These are phyloP conservation scores for Oenanthe javanica DNA, from an alignment of 140 eudicot genomes.

Conservation along the genomic window DNA sequence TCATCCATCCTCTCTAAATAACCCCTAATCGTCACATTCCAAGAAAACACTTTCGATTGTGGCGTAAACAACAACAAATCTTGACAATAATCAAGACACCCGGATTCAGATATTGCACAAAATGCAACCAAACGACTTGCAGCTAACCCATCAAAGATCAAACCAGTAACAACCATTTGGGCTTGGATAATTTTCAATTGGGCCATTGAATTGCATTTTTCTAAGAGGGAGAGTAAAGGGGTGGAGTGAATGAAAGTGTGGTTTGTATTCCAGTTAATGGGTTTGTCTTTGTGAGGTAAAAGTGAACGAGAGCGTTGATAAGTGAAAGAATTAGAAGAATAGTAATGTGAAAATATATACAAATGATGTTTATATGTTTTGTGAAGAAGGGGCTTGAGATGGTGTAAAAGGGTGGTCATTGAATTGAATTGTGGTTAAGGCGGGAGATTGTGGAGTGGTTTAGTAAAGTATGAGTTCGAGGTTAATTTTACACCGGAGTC, in stretches of 20 bases:
- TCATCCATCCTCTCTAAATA: constrained; percentile 13
- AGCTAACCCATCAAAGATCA: constrained; percentile 44
- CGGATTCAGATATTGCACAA: constrained; percentile 44
- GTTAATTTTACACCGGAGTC: too few relatives aligned
- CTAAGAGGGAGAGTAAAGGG: constrained; percentile 47
- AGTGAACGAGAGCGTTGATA: constrained; percentile 35
- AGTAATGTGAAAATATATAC: background rate
- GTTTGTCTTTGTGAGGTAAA: constrained; percentile 31
- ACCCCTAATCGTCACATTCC: constrained; percentile 49
- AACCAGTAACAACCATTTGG: constrained; percentile 51
- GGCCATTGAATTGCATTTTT: constrained; percentile 56
- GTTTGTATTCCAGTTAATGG: constrained; percentile 57
- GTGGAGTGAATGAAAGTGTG: constrained; percentile 50
- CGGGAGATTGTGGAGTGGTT: background rate
- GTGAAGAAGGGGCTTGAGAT: constrained; percentile 13
- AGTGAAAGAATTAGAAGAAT: constrained; percentile 1
- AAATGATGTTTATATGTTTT: background rate
- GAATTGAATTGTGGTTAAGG: background rate
- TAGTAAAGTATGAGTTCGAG: too few relatives aligned
- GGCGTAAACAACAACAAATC: constrained; percentile 20
- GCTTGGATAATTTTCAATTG: constrained; percentile 51
- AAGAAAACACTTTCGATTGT: constrained; percentile 46
- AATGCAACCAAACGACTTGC: constrained; percentile 66
- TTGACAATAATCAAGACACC: constrained; percentile 40
- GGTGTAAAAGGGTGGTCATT: constrained; percentile 24